phyloP scores from a whole-genome alignment of 2,329 filamentous ascomycete species.

The Hypoxylon sp. region DNA sequence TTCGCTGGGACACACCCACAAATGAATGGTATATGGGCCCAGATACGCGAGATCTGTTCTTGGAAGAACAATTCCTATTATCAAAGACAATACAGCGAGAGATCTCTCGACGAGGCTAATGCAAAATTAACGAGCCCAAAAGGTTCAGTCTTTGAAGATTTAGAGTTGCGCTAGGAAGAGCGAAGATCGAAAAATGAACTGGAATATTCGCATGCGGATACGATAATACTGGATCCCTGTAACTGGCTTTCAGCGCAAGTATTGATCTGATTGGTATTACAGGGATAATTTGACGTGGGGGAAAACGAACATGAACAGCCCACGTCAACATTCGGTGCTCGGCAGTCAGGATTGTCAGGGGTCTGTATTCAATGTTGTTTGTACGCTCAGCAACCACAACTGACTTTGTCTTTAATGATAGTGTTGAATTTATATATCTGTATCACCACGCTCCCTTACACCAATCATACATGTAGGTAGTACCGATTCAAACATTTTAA shows the following conservation, averaged over 20 bases:
- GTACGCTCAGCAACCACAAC: not conserved
- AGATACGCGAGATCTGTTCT: not conserved
- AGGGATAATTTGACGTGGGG: constrained; percentile 35
- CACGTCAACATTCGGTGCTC: constrained; percentile 32
- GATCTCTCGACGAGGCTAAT: not conserved
- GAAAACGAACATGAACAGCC: constrained; percentile 22
- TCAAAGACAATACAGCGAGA: not conserved
- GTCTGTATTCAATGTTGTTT: not conserved
- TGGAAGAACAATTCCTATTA: not conserved
- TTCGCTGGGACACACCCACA: not conserved
- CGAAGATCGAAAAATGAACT: no score
- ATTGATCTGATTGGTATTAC: constrained; percentile 28
- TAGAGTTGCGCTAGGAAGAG: constrained; percentile 4
- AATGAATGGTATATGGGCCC: constrained; percentile 1
- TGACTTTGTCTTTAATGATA: not conserved
- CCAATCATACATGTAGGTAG: not conserved
- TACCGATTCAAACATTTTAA: not conserved
- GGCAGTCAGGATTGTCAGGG: constrained; percentile 29
- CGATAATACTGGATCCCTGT: constrained; percentile 18
- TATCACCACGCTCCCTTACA: not conserved
- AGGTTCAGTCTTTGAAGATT: constrained; percentile 15
- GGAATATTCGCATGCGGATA: not conserved
- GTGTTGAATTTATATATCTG: not conserved
- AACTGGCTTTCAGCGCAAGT: constrained; percentile 8
- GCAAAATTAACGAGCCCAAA: not conserved